Percentiles rank a stretch among this genome's conserved stretches.
Evolutionary conservation across 2,329 filamentous ascomycete genomes (phyloP).

Genomic region (Sphaerulina vaccinii): DNA sequence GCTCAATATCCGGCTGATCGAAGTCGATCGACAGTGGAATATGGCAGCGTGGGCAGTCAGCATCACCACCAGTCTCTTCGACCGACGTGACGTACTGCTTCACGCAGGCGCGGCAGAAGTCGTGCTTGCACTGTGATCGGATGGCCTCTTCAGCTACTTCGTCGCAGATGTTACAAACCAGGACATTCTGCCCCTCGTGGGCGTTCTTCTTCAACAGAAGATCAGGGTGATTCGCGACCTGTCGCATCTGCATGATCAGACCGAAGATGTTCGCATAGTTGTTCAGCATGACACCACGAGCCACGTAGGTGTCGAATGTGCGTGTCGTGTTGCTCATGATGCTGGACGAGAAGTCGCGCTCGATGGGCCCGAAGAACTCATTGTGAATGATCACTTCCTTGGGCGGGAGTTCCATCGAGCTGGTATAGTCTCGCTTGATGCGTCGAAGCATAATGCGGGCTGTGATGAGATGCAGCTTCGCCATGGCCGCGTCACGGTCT

Average conservation of each 20-base stretch:
- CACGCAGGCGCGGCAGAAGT: slow-evolving; percentile 81
- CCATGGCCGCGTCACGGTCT: slow-evolving; percentile 68
- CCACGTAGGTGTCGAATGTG: slow-evolving; percentile 93
- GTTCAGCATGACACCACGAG: slow-evolving; percentile 86
- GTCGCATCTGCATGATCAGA: slow-evolving; percentile 98
- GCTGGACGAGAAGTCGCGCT: slow-evolving; percentile 90
- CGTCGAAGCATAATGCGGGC: slow-evolving; percentile 94
- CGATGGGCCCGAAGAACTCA: slow-evolving; percentile 94
- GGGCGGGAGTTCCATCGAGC: slow-evolving; percentile 92
- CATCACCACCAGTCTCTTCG: slow-evolving; percentile 57
- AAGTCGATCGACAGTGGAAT: slow-evolving; percentile 87
- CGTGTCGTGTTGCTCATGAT: slow-evolving; percentile 91
- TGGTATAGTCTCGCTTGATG: slow-evolving; percentile 88
- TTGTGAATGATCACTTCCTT: slow-evolving; percentile 91
- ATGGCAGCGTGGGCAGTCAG: slow-evolving; percentile 87
- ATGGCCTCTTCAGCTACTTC: slow-evolving; percentile 94
- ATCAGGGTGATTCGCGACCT: slow-evolving; percentile 95
- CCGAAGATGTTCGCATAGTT: slow-evolving; percentile 99
- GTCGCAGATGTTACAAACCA: slow-evolving; percentile 93
- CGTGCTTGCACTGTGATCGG: slow-evolving; percentile 86
- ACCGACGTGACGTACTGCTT: slow-evolving; percentile 78
- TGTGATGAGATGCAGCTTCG: slow-evolving; percentile 82
- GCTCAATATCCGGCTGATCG: slow-evolving; percentile 91
- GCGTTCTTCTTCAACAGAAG: slow-evolving; percentile 84
- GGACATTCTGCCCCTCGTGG: slow-evolving; percentile 81